Conservation (phyloP, 495 filamentous ascomycete genomes). For the Viridothelium virens region DNA sequence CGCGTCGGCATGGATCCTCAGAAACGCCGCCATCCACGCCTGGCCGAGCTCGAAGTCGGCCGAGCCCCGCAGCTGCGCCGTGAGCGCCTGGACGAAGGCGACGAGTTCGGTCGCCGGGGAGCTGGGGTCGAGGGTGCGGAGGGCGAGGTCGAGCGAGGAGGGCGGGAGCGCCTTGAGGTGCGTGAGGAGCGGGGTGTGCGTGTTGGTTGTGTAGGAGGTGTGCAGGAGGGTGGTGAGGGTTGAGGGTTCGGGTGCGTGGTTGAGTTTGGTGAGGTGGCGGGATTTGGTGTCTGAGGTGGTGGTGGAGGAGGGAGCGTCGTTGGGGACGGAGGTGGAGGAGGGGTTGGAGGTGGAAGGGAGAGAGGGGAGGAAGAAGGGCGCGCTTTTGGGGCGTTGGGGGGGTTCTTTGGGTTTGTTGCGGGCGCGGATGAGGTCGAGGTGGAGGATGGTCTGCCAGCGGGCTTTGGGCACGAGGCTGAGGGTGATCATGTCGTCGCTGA, state of each 20-base stretch:
- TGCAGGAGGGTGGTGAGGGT: conserved; percentile 50
- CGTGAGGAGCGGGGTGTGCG: conserved; percentile 49
- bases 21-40: conserved; percentile 91
- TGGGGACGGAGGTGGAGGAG: conserved; percentile 15
- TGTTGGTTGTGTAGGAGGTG: conserved; percentile 39
- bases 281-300: conserved; percentile 20
- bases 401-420: conserved; percentile 92
- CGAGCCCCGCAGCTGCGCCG: conserved; percentile 52
- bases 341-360: conserved; percentile 32
- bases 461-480: conserved; percentile 81
- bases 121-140: conserved; percentile 61
- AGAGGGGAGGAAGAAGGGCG: conserved; percentile 90
- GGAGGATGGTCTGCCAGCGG: conserved; percentile 85
- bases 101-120: conserved; percentile 46
- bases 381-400: conserved; percentile 85
- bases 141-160: conserved; percentile 76
- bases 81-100: conserved; percentile 69
- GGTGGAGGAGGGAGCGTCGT: not conserved
- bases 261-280: conserved; percentile 26
- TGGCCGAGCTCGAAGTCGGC: conserved; percentile 88
- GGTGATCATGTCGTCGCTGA: conserved; percentile 72
- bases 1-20: conserved; percentile 64
- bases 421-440: conserved; percentile 81
- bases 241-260: conserved; percentile 21
- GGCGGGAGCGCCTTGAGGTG: conserved; percentile 69